A percentile compares a stretch with the other conserved stretches of the same genome.
Evolutionary conservation across 768 basidiomycete genomes (phyloP).

Genomic region (Tylopilus felleus): DNA sequence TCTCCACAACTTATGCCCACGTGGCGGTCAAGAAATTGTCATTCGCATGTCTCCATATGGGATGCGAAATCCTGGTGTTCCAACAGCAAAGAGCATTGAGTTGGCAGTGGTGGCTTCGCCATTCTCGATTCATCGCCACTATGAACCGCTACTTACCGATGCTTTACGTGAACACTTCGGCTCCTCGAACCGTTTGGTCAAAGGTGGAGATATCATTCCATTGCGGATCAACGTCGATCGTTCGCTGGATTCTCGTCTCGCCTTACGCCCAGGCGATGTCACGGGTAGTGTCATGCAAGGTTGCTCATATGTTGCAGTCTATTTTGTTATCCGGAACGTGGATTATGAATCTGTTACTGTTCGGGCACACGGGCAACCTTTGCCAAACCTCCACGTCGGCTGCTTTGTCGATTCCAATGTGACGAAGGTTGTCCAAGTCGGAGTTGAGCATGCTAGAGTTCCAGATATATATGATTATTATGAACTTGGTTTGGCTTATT

Average conservation of each 20-base stretch:
- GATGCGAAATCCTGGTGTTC: slow-evolving; percentile 54
- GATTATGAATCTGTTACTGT: slow-evolving; percentile 55
- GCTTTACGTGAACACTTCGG: slow-evolving; percentile 66
- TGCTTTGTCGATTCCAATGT: slow-evolving; percentile 74
- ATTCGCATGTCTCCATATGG: slow-evolving; percentile 61
- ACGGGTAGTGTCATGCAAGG: not conserved
- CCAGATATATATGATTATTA: slow-evolving; percentile 51
- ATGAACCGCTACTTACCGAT: slow-evolving; percentile 58
- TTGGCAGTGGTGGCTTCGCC: slow-evolving; percentile 82
- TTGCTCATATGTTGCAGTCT: slow-evolving; percentile 49
- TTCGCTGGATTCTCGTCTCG: slow-evolving; percentile 20
- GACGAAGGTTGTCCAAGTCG: slow-evolving; percentile 78
- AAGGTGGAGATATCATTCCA: slow-evolving; percentile 70
- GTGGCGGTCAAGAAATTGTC: slow-evolving; percentile 29
- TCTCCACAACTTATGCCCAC: slow-evolving; percentile 47
- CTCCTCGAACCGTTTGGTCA: slow-evolving; percentile 51
- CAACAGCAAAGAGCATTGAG: slow-evolving; percentile 65
- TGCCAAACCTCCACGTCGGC: slow-evolving; percentile 67
- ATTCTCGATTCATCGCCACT: slow-evolving; percentile 57
- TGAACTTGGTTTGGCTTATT: slow-evolving; percentile 43
- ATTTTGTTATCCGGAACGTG: slow-evolving; percentile 76
- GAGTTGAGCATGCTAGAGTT: slow-evolving; percentile 64
- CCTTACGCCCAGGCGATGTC: slow-evolving; percentile 6
- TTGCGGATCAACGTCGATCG: slow-evolving; percentile 58
- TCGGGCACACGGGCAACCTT: slow-evolving; percentile 44